Conservation (phyloP, 78 protist species). For the Pigoraptor vietnamica region DNA sequence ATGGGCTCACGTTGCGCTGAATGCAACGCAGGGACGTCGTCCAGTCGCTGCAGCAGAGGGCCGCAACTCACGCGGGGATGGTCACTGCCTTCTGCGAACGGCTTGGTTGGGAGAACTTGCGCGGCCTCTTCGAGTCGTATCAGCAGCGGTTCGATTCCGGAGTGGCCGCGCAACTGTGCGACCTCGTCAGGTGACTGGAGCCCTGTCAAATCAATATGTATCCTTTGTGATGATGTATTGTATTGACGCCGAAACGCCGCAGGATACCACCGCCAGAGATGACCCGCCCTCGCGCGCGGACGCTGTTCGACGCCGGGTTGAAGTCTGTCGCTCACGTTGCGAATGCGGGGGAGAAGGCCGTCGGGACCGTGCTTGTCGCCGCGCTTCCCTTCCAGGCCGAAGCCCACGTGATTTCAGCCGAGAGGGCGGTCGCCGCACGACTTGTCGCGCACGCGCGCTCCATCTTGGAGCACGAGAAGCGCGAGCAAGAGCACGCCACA, state of each 20-base stretch:
- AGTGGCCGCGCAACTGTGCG: neutral
- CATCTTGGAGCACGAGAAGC: neutral
- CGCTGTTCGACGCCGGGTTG: neutral
- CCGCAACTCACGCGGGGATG: neutral
- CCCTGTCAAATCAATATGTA: too few relatives aligned
- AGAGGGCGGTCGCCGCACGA: neutral
- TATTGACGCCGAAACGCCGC: too few relatives aligned
- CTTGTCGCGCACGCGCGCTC: neutral
- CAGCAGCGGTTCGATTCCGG: neutral
- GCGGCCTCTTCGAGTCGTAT: neutral
- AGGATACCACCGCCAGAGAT: neutral
- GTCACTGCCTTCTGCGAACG: neutral
- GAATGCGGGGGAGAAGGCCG: neutral
- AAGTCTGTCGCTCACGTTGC: neutral
- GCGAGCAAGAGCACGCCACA: neutral
- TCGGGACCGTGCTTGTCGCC: neutral
- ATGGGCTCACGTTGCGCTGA: neutral
- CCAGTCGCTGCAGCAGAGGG: neutral
- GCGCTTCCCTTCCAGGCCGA: neutral
- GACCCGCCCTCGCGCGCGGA: neutral
- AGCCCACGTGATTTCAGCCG: neutral
- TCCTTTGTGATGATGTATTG: too few relatives aligned
- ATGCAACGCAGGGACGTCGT: neutral
- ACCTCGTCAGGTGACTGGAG: neutral
- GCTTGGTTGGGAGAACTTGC: neutral